These are phyloP conservation scores for Arabis hirsuta DNA, from an alignment of 345 rosid species.

Conservation along the genomic window DNA sequence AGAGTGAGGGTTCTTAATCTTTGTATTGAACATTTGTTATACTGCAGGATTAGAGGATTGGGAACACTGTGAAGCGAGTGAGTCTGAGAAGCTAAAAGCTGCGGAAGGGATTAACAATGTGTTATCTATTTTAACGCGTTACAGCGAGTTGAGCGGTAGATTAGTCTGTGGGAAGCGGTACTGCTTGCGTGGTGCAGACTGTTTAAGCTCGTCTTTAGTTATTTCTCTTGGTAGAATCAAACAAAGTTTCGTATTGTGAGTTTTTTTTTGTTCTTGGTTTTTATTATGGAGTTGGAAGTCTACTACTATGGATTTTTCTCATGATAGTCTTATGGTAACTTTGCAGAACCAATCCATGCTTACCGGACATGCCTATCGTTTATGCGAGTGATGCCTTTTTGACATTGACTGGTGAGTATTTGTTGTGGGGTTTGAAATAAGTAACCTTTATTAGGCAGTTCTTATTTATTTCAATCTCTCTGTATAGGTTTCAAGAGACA, in stretches of 20 bases:
- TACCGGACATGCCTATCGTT: slow-evolving; percentile 80
- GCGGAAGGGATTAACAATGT: slow-evolving; percentile 54
- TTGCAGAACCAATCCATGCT: slow-evolving; percentile 77
- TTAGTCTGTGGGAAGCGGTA: slow-evolving; percentile 65
- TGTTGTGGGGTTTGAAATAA: neutral
- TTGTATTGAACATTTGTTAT: neutral
- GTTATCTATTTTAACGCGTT: slow-evolving; percentile 64
- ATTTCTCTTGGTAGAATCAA: slow-evolving; percentile 99
- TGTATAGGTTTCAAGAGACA: slow-evolving; percentile 76
- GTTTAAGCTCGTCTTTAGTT: slow-evolving; percentile 67
- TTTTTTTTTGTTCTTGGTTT: slow-evolving; percentile 51
- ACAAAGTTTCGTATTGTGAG: slow-evolving; percentile 99
- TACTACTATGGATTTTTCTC: slow-evolving; percentile 27
- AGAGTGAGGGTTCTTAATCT: neutral
- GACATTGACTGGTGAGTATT: slow-evolving; percentile 71
- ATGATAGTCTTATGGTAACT: slow-evolving; percentile 25
- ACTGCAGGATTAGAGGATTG: slow-evolving; percentile 60
- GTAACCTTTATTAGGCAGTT: neutral
- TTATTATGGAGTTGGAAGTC: slow-evolving; percentile 18
- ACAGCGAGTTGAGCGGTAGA: slow-evolving; percentile 67
- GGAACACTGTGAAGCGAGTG: slow-evolving; percentile 76
- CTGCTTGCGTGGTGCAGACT: slow-evolving; percentile 50
- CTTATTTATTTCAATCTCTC: neutral
- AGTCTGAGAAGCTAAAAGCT: slow-evolving; percentile 69
- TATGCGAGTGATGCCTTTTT: slow-evolving; percentile 94